These are phyloP conservation scores for Neophaeococcomyces mojaviensis DNA, from an alignment of 2,329 filamentous ascomycete species.

Conservation along the genomic window DNA sequence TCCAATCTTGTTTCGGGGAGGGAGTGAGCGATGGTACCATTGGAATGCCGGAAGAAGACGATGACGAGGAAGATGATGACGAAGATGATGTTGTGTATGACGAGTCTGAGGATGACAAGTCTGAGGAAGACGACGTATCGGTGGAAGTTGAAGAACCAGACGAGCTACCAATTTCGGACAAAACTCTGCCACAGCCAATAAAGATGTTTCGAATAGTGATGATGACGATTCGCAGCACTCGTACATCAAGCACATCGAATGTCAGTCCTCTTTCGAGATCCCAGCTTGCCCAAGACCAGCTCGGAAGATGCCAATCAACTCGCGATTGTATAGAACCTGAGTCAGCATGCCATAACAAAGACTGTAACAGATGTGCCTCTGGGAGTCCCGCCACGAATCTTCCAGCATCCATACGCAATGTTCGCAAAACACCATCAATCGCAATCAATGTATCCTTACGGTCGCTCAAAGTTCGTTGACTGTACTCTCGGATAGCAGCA, in stretches of 20 bases:
- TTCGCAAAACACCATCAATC: neutral
- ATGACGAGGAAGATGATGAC: neutral
- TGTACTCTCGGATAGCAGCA: constrained; percentile 3
- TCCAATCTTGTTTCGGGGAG: neutral
- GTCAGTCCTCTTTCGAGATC: neutral
- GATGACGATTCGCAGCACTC: neutral
- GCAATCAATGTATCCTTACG: neutral
- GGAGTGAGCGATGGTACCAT: neutral
- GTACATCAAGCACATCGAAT: neutral
- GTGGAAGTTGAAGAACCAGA: neutral
- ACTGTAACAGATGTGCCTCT: neutral
- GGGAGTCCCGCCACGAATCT: neutral
- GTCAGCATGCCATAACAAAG: constrained; percentile 1
- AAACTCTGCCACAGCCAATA: neutral
- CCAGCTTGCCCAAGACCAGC: constrained; percentile 1
- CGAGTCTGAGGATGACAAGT: neutral
- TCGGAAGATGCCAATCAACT: neutral
- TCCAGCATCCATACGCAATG: neutral
- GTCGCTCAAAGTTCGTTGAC: neutral
- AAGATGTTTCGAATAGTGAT: neutral
- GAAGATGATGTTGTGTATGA: neutral
- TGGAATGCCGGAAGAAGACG: neutral
- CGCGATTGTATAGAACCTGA: neutral
- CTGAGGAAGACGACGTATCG: neutral
- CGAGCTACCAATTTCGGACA: neutral